Conservation (phyloP, 768 basidiomycete genomes). For the Tricholoma bakamatsutake region DNA sequence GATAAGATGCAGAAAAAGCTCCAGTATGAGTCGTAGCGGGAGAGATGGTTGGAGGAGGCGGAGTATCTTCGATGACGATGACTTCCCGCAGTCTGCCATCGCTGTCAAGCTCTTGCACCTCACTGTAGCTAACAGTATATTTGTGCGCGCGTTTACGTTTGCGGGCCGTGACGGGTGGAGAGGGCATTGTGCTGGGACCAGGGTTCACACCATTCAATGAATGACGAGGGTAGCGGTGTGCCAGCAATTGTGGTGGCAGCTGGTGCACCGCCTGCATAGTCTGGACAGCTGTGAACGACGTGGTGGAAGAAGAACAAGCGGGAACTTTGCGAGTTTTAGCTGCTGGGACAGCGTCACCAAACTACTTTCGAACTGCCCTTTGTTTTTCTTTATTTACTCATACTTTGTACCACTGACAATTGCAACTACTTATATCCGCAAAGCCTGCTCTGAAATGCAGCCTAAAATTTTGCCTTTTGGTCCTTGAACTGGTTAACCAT, state of each 20-base stretch:
- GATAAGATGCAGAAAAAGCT: constrained; percentile 73
- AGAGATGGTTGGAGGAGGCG: constrained; percentile 75
- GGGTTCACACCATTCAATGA: constrained; percentile 41
- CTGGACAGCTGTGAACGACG: constrained; percentile 42
- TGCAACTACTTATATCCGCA: background rate
- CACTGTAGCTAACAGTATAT: constrained; percentile 80
- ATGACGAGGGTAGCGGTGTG: constrained; percentile 63
- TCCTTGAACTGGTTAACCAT: background rate
- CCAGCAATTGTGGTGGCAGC: constrained; percentile 52
- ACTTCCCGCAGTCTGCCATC: constrained; percentile 76
- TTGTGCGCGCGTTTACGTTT: constrained; percentile 82
- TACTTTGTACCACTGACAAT: constrained; percentile 7
- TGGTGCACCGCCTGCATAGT: constrained; percentile 74
- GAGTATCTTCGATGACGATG: constrained; percentile 91
- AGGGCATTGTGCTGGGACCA: constrained; percentile 62
- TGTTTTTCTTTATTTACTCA: constrained; percentile 32
- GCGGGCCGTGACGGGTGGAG: constrained; percentile 66
- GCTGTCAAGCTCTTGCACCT: constrained; percentile 81
- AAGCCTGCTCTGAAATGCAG: background rate
- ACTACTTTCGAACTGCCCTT: constrained; percentile 23
- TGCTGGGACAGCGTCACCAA: constrained; percentile 29
- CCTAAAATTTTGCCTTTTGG: background rate
- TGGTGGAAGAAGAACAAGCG: constrained; percentile 37
- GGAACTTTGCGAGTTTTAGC: constrained; percentile 27
- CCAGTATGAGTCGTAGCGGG: constrained; percentile 68